Evolutionary conservation across 495 filamentous ascomycete genomes (phyloP).

Genomic region (Annulohypoxylon moriforme): DNA sequence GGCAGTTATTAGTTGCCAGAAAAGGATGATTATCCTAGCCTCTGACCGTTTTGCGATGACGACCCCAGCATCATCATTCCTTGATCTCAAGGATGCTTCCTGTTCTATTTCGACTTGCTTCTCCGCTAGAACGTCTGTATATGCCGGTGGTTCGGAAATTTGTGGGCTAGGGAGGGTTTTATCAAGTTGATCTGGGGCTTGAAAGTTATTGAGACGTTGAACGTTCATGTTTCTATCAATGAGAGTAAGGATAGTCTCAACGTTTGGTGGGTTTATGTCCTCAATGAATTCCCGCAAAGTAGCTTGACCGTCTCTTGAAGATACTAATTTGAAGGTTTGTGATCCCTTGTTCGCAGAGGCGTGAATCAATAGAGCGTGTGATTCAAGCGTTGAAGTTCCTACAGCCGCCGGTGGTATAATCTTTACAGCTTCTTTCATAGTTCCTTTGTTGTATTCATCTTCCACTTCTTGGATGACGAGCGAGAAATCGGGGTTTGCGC

Average conservation of each 20-base stretch:
- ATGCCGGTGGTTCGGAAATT: neutral
- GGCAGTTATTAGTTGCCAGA: neutral
- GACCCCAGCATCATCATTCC: neutral
- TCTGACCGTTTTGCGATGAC: neutral
- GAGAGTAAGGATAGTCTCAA: neutral
- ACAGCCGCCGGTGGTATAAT: neutral
- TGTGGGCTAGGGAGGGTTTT: neutral
- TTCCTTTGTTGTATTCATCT: neutral
- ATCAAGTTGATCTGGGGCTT: neutral
- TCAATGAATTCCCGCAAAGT: neutral
- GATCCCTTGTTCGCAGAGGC: neutral
- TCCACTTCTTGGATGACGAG: neutral
- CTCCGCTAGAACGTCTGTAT: neutral
- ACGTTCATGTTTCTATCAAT: constrained; percentile 5
- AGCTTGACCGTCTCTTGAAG: neutral
- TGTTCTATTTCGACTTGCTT: neutral
- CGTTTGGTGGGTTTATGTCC: neutral
- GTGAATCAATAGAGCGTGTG: neutral
- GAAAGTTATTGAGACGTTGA: neutral
- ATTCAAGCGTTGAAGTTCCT: neutral
- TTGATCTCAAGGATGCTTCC: neutral
- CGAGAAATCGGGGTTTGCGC: constrained; percentile 1
- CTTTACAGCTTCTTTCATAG: neutral
- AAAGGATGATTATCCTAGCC: neutral
- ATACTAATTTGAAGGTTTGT: neutral